phyloP scores from a whole-genome alignment of 257 asterid species.

The Jaltomata sinuosa region DNA sequence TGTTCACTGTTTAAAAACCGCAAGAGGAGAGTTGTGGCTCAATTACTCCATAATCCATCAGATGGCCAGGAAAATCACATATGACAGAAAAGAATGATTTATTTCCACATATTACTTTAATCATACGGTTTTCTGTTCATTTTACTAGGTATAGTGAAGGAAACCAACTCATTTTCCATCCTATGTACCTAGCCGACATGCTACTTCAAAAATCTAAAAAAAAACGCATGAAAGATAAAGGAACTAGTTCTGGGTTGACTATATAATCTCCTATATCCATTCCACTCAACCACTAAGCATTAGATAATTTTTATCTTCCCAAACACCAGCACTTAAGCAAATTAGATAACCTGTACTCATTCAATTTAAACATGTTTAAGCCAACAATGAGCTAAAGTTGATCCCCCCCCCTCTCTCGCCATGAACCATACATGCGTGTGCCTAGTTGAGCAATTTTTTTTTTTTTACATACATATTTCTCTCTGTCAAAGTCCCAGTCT shows the following conservation, averaged over 20 bases:
- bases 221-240: background rate
- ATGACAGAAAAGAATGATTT: background rate
- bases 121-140: background rate
- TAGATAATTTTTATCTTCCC: background rate
- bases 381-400: background rate
- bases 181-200: background rate
- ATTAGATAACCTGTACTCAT: background rate
- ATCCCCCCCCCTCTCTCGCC: background rate
- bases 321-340: background rate
- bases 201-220: background rate
- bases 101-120: background rate
- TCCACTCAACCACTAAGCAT: background rate
- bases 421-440: background rate
- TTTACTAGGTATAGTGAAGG: background rate
- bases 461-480: background rate
- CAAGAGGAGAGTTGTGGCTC: conserved; percentile 1
- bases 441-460: too few relatives aligned
- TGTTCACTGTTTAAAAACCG: conserved; percentile 50
- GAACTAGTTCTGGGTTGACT: background rate
- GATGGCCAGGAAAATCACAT: background rate
- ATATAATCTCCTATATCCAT: background rate
- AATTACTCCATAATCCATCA: background rate
- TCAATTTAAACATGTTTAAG: background rate
- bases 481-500: background rate
- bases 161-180: background rate